Percentiles rank a stretch among this genome's conserved stretches.
These are phyloP conservation scores for Solanum sitiens DNA, from an alignment of 257 asterid species.

Conservation along the genomic window DNA sequence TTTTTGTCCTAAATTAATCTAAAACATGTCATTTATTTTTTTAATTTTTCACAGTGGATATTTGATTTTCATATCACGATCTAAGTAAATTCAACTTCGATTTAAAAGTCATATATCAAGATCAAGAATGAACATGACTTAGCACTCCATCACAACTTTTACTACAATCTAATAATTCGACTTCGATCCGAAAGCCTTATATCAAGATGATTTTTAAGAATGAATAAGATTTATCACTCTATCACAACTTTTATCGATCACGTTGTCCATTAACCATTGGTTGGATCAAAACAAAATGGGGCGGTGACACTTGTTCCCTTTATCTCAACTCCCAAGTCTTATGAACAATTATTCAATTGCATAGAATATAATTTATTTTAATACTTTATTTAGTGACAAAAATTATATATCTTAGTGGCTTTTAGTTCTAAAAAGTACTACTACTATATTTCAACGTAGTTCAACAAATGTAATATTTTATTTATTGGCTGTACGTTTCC, in stretches of 20 bases:
- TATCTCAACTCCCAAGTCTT: not conserved
- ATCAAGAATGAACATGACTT: not conserved
- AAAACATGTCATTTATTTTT: not conserved
- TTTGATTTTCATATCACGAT: too few species aligned
- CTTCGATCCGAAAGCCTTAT: not conserved
- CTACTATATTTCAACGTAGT: not conserved
- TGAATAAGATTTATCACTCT: not conserved
- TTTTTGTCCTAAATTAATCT: not conserved
- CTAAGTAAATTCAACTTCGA: not conserved
- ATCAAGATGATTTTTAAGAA: not conserved
- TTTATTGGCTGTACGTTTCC: not conserved
- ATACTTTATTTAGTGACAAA: not conserved
- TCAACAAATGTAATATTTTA: not conserved
- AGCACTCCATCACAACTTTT: not conserved
- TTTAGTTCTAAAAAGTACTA: not conserved
- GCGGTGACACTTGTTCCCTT: not conserved
- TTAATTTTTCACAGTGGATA: not conserved
- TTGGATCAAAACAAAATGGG: not conserved
- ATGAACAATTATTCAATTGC: not conserved
- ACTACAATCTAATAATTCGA: not conserved
- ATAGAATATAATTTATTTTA: not conserved
- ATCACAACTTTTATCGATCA: accelerated
- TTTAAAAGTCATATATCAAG: not conserved
- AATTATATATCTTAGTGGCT: not conserved
- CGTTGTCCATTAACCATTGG: not conserved